Evolutionary conservation across 306 rosid genomes (phyloP), one percentile per base, ranked within the genome.

Genomic region (Casuarina glauca): DNA sequence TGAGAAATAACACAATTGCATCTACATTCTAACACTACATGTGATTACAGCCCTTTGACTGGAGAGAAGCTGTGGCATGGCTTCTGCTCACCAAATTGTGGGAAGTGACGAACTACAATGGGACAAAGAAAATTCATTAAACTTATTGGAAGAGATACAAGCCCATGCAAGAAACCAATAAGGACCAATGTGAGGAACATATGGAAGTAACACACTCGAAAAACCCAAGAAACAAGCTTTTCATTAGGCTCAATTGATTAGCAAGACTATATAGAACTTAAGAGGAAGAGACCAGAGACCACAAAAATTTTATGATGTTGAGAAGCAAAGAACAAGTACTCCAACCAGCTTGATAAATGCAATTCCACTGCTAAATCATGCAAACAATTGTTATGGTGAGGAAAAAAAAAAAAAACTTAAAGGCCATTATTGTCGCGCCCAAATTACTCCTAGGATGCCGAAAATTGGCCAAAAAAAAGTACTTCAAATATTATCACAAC

Each of bases 111-210:
- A 11, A 38, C 46, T 54, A 63, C n/a, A 20, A 11, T 5, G 11
- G 26, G 4, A 38, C 7, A 64, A 60, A 70, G 44, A 3, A 49
- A n/a, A 71, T 80, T 26, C n/a, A 75, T 68, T 74, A 68, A 83
- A 89, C 97, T 90, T 89, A 89, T 97, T 1, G 98, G 98, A 77
- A 95, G 83, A 81, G 92, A 89, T 78, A 95, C 96, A 10, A 95
- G 98, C 67, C 98, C 98, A 20, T 95, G 98, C 79, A 92, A 86
- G 91, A 95, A 95, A 82, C 98, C 97, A 75, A 95, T 91, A 67
- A 95, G 75, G 76, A 95, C 97, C 91, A 95, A 83, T 42, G 98
- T 93, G 73, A 95, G 88, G 85, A 90, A 95, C 97, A 95, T 95
- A 84, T 92, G 95, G 86, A 92, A 95, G 86, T 95, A 95, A 85